Base-by-base conservation (phyloP, 352 stramenopile genomes). In the Phytopythium kandeliae region DNA sequence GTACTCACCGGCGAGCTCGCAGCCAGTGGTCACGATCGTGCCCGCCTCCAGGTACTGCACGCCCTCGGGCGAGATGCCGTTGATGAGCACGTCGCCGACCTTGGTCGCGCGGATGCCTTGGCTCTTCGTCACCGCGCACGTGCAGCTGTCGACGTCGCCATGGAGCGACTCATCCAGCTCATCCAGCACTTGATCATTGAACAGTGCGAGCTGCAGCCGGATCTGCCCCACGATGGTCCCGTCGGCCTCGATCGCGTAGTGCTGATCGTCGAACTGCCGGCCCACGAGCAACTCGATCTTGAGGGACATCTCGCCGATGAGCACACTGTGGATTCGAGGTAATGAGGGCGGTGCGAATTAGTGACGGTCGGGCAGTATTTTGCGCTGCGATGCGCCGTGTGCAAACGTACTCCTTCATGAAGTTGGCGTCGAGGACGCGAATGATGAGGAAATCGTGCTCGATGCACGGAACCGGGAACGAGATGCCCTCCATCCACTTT, bases 381-480 rank as follows among this genome's bases (percentile, higher is more conserved):
- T n/a, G n/a, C n/a, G n/a, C n/a, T n/a, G 3, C 46, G 22, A 21
- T 5, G 19, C 41, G 28, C 7, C 12, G 46, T 4, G 4, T 38
- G 31, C 5, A 45, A 5, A 74, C 74, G 51, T 58, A 90, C 79
- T 90, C 69, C 54, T 79, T 83, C 24, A 90, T 46, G 38, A 78
- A 75, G 61, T 90, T 90, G 66, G 87, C 72, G 56, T 90, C 87
- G 72, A 88, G 86, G 22, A 90, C 74, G 13, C 79, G 79, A 58
- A 90, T 70, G 48, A 80, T 71, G n/a, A 90, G 60, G 55, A 77
- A 88, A 40, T 88, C 74, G 57, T 90, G 79, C 54, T 90, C 76
- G 53, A 90, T 90, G 65, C 79, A 90, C 13, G 76, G 71, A n/a
- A 88, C 60, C 16, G 59, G 64, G 22, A 69, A 65, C 0, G 72